Evolutionary conservation across 345 rosid genomes (phyloP).

Genomic region (Citrus mangshanensis): DNA sequence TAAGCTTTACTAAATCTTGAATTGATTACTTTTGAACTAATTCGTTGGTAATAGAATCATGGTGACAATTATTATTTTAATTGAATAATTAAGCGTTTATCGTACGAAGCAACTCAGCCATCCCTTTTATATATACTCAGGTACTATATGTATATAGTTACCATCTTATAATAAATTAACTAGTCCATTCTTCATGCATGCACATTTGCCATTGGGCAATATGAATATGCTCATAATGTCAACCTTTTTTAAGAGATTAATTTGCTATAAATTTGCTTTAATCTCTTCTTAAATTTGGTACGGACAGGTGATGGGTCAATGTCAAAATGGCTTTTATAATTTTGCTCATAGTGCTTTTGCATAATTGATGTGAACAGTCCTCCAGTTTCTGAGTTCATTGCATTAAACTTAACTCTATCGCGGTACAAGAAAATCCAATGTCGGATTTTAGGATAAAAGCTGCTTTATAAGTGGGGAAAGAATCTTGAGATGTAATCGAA

Average conservation of each 20-base stretch:
- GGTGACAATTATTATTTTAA: background rate
- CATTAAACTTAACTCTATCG: background rate
- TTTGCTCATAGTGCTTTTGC: background rate
- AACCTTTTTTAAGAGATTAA: background rate
- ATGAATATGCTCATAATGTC: background rate
- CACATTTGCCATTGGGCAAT: too few species aligned
- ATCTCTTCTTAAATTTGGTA: slow-evolving; percentile 14
- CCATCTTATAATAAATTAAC: too few species aligned
- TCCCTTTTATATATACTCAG: background rate
- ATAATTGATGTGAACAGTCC: slow-evolving; percentile 11
- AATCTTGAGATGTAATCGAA: background rate
- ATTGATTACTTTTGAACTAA: background rate
- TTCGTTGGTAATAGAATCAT: background rate
- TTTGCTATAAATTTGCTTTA: background rate
- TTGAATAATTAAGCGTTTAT: background rate
- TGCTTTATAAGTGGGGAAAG: background rate
- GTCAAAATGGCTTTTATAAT: slow-evolving; percentile 9
- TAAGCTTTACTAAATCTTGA: background rate
- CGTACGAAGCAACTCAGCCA: background rate
- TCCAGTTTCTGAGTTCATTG: slow-evolving; percentile 13
- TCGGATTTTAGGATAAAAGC: background rate
- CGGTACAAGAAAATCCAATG: background rate
- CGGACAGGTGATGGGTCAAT: slow-evolving; percentile 16
- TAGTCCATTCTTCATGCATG: too few species aligned
- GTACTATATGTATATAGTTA: too few species aligned